These are phyloP conservation scores for Crepidotus variabilis DNA, from an alignment of 768 basidiomycete species.

Conservation along the genomic window DNA sequence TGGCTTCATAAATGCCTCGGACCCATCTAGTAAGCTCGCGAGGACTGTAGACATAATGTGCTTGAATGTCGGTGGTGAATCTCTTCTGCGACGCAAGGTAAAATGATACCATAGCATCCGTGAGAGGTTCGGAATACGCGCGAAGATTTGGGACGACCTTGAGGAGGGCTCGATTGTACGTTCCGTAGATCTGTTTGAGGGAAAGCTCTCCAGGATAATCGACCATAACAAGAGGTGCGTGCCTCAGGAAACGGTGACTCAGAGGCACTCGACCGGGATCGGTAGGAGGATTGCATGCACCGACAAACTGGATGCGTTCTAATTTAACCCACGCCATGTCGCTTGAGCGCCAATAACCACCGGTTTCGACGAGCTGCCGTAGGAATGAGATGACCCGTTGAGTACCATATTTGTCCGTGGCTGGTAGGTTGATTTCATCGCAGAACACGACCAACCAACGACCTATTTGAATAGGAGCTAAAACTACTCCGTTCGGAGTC, in stretches of 20 bases:
- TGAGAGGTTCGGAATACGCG: conserved; percentile 90
- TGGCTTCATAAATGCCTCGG: conserved; percentile 95
- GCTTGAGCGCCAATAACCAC: conserved; percentile 90
- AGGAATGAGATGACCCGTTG: conserved; percentile 98
- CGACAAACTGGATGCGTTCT: conserved; percentile 99
- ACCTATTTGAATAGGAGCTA: conserved; percentile 92
- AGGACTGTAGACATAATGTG: conserved; percentile 98
- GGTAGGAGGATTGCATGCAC: conserved; percentile 98
- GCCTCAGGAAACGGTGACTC: conserved; percentile 94
- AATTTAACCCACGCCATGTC: conserved; percentile 98
- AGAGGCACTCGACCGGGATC: conserved; percentile 99
- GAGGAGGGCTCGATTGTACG: conserved; percentile 92
- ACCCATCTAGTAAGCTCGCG: conserved; percentile 98
- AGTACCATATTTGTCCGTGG: conserved; percentile 96
- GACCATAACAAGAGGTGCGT: conserved; percentile 97
- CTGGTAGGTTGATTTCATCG: conserved; percentile 98
- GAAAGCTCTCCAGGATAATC: conserved; percentile 98
- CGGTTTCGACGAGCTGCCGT: conserved; percentile 91
- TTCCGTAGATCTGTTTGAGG: conserved; percentile 97
- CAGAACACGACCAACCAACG: conserved; percentile 99
- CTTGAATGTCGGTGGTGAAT: conserved; percentile 96
- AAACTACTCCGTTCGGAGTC: conserved; percentile 95
- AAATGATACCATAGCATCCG: conserved; percentile 95
- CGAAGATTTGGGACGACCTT: conserved; percentile 94
- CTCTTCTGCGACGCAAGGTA: conserved; percentile 91